phyloP scores from a whole-genome alignment of 257 asterid species.

The Solanum ossicruentum region DNA sequence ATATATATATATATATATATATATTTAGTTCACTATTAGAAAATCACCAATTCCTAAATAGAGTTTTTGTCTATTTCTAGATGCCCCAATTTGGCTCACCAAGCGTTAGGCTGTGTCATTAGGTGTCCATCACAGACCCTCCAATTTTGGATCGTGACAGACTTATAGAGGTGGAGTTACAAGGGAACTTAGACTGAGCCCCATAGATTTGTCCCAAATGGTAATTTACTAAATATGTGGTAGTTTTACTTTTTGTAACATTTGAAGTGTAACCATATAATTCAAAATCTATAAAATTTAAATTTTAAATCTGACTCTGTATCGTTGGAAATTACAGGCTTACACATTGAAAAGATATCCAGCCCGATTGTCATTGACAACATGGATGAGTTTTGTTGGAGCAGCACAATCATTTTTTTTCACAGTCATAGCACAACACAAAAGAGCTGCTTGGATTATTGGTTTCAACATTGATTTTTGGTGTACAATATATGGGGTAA shows the following conservation, averaged over 20 bases:
- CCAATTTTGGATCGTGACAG: background rate
- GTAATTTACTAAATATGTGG: background rate
- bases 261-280: background rate
- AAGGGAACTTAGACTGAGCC: background rate
- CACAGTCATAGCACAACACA: slow-evolving; percentile 42
- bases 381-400: slow-evolving; percentile 73
- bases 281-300: background rate
- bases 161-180: background rate
- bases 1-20: too few species aligned
- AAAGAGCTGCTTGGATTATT: slow-evolving; percentile 52
- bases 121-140: background rate
- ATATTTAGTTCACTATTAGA: too few species aligned
- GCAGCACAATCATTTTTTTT: slow-evolving; percentile 69
- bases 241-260: background rate
- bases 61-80: background rate
- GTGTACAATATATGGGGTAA: slow-evolving; percentile 62
- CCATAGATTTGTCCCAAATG: too few species aligned
- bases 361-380: slow-evolving; percentile 60
- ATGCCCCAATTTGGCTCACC: too few species aligned
- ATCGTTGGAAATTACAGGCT: slow-evolving; percentile 21
- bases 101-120: background rate
- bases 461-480: slow-evolving; percentile 65
- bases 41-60: too few species aligned
- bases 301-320: accelerated
- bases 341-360: slow-evolving; percentile 58